These are phyloP conservation scores for Teratosphaeria destructans DNA, from an alignment of 2,329 filamentous ascomycete species.

Conservation along the genomic window DNA sequence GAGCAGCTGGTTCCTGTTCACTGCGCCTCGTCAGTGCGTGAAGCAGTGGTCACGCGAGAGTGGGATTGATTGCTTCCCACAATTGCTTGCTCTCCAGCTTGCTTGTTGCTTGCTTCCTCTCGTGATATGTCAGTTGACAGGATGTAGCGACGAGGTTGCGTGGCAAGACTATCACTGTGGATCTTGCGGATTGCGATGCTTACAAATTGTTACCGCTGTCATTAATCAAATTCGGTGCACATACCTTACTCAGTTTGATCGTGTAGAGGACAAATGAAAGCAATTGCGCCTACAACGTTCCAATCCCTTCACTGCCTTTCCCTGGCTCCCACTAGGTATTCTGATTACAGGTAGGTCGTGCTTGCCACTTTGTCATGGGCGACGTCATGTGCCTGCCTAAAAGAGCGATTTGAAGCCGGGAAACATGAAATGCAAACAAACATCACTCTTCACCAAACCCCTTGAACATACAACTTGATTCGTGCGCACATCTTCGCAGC, in stretches of 20 bases:
- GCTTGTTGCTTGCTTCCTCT: not conserved
- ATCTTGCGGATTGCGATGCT: not conserved
- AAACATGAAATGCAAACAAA: not conserved
- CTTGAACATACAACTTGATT: not conserved
- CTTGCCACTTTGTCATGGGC: not conserved
- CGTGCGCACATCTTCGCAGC: not conserved
- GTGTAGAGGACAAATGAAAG: not conserved
- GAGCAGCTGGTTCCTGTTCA: not conserved
- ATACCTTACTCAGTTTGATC: not conserved
- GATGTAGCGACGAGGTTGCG: not conserved
- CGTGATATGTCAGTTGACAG: not conserved
- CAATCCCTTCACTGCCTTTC: not conserved
- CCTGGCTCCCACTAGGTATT: not conserved
- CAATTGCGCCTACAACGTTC: not conserved
- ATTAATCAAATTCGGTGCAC: not conserved
- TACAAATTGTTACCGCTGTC: not conserved
- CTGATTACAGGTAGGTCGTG: not conserved
- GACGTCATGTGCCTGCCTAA: conserved; percentile 8
- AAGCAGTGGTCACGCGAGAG: not conserved
- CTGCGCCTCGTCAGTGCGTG: not conserved
- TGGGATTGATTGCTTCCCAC: not conserved
- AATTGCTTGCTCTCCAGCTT: not conserved
- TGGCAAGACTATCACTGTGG: not conserved
- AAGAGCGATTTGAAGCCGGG: not conserved
- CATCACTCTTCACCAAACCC: not conserved